Conservation (phyloP, 2,329 filamentous ascomycete genomes). For the Tolypocladium amazonense region DNA sequence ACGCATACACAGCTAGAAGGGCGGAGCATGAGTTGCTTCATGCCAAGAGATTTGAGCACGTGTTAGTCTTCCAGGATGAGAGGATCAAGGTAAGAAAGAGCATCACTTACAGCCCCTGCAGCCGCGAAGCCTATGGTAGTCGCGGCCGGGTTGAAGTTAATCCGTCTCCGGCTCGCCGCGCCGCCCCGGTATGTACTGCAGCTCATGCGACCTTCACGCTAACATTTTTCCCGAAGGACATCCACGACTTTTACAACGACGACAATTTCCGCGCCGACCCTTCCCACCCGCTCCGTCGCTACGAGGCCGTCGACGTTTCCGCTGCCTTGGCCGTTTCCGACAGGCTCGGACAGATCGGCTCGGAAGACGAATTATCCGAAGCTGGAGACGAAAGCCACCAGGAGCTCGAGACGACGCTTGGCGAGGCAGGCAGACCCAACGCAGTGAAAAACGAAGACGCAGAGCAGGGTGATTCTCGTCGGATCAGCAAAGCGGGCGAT, state of each 20-base stretch:
- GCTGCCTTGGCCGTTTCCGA: background rate
- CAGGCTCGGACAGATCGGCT: background rate
- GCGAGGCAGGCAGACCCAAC: background rate
- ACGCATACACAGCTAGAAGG: background rate
- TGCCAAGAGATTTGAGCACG: background rate
- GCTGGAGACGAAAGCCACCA: background rate
- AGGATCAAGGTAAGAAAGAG: slow-evolving; percentile 5
- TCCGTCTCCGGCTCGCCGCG: slow-evolving; percentile 4
- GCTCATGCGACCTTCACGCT: slow-evolving; percentile 2
- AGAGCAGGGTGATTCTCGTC: background rate
- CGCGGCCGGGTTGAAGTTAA: slow-evolving; percentile 8
- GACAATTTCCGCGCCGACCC: slow-evolving; percentile 5
- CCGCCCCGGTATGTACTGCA: background rate
- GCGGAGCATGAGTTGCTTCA: slow-evolving; percentile 4
- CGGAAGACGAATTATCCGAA: background rate
- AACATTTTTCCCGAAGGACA: slow-evolving; percentile 11
- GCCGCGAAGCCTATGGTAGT: background rate
- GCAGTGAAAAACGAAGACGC: background rate
- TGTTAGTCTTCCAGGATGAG: slow-evolving; percentile 7
- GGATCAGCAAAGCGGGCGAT: background rate
- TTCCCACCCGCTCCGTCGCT: slow-evolving; percentile 4
- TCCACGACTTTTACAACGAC: slow-evolving; percentile 9
- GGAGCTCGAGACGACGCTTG: background rate
- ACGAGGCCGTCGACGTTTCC: slow-evolving; percentile 2
- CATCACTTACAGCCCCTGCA: too few relatives aligned